Evolutionary conservation across 2,329 filamentous ascomycete genomes (phyloP), one percentile per base, ranked within the genome.

Genomic region (Byssoonygena ceratinophila): DNA sequence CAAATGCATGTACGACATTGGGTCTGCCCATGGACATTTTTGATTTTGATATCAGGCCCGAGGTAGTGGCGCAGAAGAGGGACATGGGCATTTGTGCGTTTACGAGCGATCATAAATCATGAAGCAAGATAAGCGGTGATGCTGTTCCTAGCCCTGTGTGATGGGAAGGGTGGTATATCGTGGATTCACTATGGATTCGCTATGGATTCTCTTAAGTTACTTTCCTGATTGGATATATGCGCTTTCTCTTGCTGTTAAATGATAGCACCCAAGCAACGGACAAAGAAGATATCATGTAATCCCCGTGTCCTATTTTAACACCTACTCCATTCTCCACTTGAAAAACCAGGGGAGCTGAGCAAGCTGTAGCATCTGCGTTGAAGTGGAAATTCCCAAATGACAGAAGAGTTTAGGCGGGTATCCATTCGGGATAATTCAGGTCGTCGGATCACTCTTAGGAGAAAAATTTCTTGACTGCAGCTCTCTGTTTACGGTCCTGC

Each of bases 1-100:
- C 89, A 0, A 94, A 95, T 64, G 87, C 85, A 0, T 95, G 90
- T 64, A 94, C 89, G 3, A 95, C 90, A 0, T 73, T 95, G 54
- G 89, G 88, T 0, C 65, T 95, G 51, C 90, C 90, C 0, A 87
- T 94, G 76, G 90, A 95, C 69, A 94, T 96, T 50, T 96, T 96
- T 62, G 87, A 92, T 63, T 94, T 96, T 68, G 89, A 95, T 65
- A 91, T 95, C 59, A 79, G 81, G 44, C 87, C 88, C 0, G 76
- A 76, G 52, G 74, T 74, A 4, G 74, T 76, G 5, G 79, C 77
- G 2, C 72, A 78, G 63, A 80, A 81, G 71, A 67, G 74, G 53
- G 81, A 89, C 64, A 77, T 89, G 77, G 85, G 84, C 1, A 72
- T 65, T 37, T 92, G 87, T 66, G 86, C 85, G 1, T 85, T 81